These are phyloP conservation scores for Globisporangium cederbergense DNA, from an alignment of 352 stramenopile species.

Conservation along the genomic window DNA sequence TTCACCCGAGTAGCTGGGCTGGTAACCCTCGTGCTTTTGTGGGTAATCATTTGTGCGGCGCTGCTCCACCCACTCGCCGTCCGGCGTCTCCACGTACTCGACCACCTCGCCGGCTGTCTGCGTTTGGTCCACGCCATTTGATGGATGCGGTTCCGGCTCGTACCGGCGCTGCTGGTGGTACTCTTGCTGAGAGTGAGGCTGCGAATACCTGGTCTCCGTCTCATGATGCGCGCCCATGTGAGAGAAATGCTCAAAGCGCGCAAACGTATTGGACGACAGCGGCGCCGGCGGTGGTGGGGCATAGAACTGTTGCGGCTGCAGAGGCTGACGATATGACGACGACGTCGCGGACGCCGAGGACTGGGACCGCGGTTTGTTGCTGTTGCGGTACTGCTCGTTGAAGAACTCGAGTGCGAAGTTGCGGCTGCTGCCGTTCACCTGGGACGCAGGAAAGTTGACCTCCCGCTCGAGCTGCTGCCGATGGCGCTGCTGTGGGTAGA, in stretches of 20 bases:
- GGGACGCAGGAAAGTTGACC: constrained; percentile 6
- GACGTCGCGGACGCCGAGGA: background rate
- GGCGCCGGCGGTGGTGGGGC: background rate
- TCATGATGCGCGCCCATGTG: background rate
- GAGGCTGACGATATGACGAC: background rate
- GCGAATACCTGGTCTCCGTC: background rate
- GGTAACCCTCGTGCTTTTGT: background rate
- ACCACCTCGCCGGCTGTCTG: constrained; percentile 38
- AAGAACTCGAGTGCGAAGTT: constrained; percentile 20
- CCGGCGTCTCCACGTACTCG: constrained; percentile 57
- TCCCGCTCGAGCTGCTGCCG: constrained; percentile 31
- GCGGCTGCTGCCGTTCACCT: background rate
- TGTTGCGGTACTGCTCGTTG: constrained; percentile 28
- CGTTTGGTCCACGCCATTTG: background rate
- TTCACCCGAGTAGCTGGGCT: constrained; percentile 6
- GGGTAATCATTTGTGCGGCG: constrained; percentile 10
- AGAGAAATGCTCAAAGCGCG: background rate
- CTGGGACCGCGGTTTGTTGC: constrained; percentile 10
- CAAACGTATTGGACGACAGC: background rate
- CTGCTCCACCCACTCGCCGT: constrained; percentile 62
- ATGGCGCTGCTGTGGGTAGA: constrained; percentile 17
- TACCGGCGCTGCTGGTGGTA: background rate
- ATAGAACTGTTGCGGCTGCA: background rate
- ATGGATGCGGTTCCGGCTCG: background rate
- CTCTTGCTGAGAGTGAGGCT: background rate